Base-by-base conservation (phyloP, 768 basidiomycete genomes). In the Suillus subalutaceus region DNA sequence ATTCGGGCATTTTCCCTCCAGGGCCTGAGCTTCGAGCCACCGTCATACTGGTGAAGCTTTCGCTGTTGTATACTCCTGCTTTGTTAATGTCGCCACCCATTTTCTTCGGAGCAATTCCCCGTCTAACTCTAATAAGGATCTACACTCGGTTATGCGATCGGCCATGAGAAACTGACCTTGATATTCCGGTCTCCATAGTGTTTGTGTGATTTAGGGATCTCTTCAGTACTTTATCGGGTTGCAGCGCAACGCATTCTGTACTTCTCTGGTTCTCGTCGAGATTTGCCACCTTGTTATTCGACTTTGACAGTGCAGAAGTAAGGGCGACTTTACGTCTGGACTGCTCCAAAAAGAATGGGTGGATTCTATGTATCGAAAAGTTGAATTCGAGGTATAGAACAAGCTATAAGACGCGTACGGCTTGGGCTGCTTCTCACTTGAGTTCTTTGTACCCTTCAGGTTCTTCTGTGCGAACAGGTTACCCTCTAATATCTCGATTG, bases 401-500 rank as follows among this genome's bases (percentile, higher is more conserved):
- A 23, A 23, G 13, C 23, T 9, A 64, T 26, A 37, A 64, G 40
- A 63, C n/a, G 15, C 60, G 64, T 64, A 63, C 64, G 63, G 41
- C 44, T 65, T 65, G 38, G 44, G 20, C 55, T 26, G 65, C 64
- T 65, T 66, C 26, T 10, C 55, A 37, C 63, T 48, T 63, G 10
- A 55, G 30, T 71, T 68, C 69, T 73, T 75, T 72, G 73, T 68
- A 63, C 5, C 23, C 18, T 67, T 70, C 68, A 68, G 65, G 38
- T 23, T 52, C 9, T 64, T 56, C 53, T 35, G 26, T 64, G 65
- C 16, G 43, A 60, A 20, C 50, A 63, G 35, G 68, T 60, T 65
- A 30, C 67, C 76, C 9, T 77, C 76, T 48, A 73, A 41, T 43
- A 77, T 76, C 65, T 78, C 77, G 44, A 77, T 69, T 32, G 76